Percentiles rank a stretch among this genome's conserved stretches.
Conservation (phyloP, 176 grass and related monocot genomes). For the Zizania latifolia region DNA sequence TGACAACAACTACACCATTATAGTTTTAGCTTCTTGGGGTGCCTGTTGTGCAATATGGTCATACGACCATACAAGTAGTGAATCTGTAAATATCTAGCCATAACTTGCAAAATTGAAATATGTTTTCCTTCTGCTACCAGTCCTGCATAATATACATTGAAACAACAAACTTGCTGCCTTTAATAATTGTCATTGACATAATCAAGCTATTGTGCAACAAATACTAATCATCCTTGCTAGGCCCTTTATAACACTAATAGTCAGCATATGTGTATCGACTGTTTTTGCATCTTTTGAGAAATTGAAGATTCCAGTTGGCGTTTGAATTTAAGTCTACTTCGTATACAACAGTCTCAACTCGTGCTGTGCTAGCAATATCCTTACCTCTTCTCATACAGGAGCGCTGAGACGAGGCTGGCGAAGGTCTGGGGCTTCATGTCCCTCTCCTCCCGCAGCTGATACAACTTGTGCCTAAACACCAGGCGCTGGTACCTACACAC, state of each 20-base stretch:
- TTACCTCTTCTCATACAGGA: conserved; percentile 98
- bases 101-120: too few species aligned
- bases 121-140: too few species aligned
- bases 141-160: not conserved
- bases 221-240: not conserved
- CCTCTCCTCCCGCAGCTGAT: conserved; percentile 95
- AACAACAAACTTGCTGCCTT: not conserved
- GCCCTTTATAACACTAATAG: not conserved
- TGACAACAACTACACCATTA: too few species aligned
- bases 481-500: conserved; percentile 67
- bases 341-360: not conserved
- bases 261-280: not conserved
- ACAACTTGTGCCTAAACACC: conserved; percentile 91
- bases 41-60: too few species aligned
- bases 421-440: conserved; percentile 99
- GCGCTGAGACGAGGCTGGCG: conserved; percentile 81
- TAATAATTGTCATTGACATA: not conserved
- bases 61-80: too few species aligned
- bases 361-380: not conserved
- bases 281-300: not conserved
- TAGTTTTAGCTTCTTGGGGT: too few species aligned
- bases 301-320: not conserved
- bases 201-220: not conserved
- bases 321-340: not conserved
- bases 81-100: too few species aligned